phyloP scores from a whole-genome alignment of 306 rosid genomes.

The Purshia tridentata region DNA sequence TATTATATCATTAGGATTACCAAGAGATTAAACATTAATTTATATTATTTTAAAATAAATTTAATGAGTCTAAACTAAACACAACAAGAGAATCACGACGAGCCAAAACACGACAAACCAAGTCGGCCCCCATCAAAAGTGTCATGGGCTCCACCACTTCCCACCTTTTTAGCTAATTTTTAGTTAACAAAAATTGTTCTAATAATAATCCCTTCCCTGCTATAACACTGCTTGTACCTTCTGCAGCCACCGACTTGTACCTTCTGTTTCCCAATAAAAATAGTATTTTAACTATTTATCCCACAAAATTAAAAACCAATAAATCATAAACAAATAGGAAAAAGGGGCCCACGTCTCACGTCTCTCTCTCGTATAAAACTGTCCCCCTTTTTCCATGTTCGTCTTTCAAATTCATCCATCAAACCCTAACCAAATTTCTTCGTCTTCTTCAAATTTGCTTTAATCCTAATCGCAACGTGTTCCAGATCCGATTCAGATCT shows the following conservation, averaged over 20 bases:
- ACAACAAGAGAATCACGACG: no score
- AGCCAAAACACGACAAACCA: neutral
- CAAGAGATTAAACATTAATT: no score
- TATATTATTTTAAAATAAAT: no score
- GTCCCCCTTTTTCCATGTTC: neutral
- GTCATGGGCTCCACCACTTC: conserved; percentile 2
- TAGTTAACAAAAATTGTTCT: neutral
- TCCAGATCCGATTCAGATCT: conserved; percentile 9
- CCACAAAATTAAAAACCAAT: neutral
- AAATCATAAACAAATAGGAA: no score
- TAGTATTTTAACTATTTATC: neutral
- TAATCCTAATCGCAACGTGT: no score
- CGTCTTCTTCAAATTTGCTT: no score
- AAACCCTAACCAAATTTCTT: conserved; percentile 10
- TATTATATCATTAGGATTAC: no score
- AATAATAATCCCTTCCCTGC: neutral
- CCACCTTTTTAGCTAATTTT: neutral
- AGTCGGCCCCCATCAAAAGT: neutral
- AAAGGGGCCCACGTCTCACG: conserved; percentile 15
- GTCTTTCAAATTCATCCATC: neutral
- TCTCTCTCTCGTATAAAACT: conserved; percentile 8
- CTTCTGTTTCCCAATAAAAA: neutral
- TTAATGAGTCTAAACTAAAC: no score
- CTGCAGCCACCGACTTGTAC: neutral
- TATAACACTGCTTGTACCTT: neutral